phyloP scores from a whole-genome alignment of 768 basidiomycete species.

The Boletus coccyginus region DNA sequence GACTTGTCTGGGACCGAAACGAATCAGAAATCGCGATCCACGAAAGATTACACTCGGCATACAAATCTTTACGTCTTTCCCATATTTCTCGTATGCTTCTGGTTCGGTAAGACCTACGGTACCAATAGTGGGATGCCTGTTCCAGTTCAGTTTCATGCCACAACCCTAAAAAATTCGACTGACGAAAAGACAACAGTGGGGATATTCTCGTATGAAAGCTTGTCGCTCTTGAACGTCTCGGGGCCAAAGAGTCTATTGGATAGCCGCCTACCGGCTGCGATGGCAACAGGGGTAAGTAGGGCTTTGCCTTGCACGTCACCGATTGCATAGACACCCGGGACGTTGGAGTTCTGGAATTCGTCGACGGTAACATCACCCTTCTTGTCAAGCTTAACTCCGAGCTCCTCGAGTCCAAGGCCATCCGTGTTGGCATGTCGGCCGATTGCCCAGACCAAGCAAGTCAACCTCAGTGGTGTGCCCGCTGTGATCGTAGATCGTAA shows the following conservation, averaged over 20 bases:
- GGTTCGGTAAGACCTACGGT: conserved; percentile 95
- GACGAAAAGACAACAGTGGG: conserved; percentile 97
- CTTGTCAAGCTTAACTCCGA: conserved; percentile 70
- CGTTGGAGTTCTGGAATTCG: conserved; percentile 82
- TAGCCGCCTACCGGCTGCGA: conserved; percentile 89
- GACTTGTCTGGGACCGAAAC: conserved; percentile 59
- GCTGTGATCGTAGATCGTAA: conserved; percentile 73
- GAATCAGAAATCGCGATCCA: background rate
- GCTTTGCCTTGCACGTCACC: conserved; percentile 95
- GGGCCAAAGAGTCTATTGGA: conserved; percentile 90
- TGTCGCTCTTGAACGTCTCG: conserved; percentile 80
- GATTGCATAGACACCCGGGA: conserved; percentile 72
- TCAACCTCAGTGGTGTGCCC: conserved; percentile 86
- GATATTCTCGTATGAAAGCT: conserved; percentile 86
- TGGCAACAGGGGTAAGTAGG: conserved; percentile 93
- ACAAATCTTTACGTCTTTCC: conserved; percentile 91
- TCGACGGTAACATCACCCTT: conserved; percentile 89
- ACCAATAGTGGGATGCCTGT: conserved; percentile 91
- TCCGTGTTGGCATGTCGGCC: conserved; percentile 83
- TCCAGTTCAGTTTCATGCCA: conserved; percentile 1
- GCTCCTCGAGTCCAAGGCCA: conserved; percentile 70
- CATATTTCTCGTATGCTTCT: conserved; percentile 84
- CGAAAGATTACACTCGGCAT: conserved; percentile 31
- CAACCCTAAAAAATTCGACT: conserved; percentile 33
- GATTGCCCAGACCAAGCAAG: conserved; percentile 88